Evolutionary conservation across 2,329 filamentous ascomycete genomes (phyloP).

Genomic region (Monosporascus sp.): DNA sequence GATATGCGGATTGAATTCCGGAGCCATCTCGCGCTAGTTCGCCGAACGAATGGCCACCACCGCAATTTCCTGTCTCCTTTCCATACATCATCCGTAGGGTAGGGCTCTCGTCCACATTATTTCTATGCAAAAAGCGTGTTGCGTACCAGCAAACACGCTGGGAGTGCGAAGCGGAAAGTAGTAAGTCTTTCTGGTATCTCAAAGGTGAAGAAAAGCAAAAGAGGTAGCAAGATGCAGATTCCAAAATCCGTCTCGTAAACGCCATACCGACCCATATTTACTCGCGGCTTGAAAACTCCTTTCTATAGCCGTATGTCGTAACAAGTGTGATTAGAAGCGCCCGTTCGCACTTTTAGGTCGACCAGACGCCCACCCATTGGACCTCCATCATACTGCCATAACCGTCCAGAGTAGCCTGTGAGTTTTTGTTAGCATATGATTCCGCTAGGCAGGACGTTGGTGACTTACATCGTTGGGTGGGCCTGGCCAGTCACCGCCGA

Average conservation of each 20-base stretch:
- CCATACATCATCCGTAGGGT: too few relatives aligned
- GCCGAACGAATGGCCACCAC: too few relatives aligned
- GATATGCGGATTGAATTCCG: too few relatives aligned
- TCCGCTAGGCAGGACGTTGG: too few relatives aligned
- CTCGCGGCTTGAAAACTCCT: neutral
- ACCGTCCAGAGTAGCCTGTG: slow-evolving; percentile 20
- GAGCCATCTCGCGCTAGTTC: too few relatives aligned
- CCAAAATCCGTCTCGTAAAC: neutral
- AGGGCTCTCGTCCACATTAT: too few relatives aligned
- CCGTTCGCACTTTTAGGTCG: neutral
- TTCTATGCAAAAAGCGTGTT: too few relatives aligned
- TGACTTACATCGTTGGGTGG: slow-evolving; percentile 21
- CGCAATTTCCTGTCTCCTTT: too few relatives aligned
- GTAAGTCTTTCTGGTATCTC: neutral
- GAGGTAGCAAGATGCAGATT: neutral
- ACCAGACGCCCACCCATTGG: slow-evolving; percentile 24
- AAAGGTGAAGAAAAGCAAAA: neutral
- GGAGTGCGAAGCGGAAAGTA: neutral
- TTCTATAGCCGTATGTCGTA: too few relatives aligned
- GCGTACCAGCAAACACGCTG: too few relatives aligned
- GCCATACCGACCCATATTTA: neutral
- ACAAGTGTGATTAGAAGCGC: neutral
- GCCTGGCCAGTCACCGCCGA: slow-evolving; percentile 46
- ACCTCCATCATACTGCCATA: slow-evolving; percentile 29
- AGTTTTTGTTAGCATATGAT: slow-evolving; percentile 7